Conservation (phyloP, 371 early-diverging fungal species). For the Choanephora cucurbitarum region DNA sequence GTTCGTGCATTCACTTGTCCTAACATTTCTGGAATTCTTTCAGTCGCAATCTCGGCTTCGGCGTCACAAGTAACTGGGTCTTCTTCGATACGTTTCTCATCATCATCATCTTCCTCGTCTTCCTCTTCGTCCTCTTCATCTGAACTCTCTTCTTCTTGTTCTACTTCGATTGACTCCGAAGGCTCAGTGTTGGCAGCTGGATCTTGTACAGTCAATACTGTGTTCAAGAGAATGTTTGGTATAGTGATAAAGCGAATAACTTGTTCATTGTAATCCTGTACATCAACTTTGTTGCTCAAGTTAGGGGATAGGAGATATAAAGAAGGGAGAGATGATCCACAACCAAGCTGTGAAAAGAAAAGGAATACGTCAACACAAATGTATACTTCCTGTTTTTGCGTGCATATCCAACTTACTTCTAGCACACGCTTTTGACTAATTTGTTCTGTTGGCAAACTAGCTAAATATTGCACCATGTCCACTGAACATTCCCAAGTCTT, state of each 20-base stretch:
- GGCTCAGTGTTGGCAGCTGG: conserved; percentile 9
- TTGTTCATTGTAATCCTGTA: conserved; percentile 92
- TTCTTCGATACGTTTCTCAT: conserved; percentile 47
- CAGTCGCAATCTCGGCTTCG: conserved; percentile 52
- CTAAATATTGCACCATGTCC: conserved; percentile 78
- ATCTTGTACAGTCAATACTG: conserved; percentile 44
- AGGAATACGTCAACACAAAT: neutral
- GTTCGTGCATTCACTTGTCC: conserved; percentile 45
- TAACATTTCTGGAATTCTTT: conserved; percentile 41
- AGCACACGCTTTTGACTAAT: conserved; percentile 59
- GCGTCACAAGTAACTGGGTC: conserved; percentile 48
- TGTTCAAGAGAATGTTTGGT: conserved; percentile 88
- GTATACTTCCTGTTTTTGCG: too few relatives aligned
- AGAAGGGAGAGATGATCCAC: conserved; percentile 89
- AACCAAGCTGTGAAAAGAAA: conserved; percentile 70
- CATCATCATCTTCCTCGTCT: conserved; percentile 60
- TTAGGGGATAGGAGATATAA: conserved; percentile 66
- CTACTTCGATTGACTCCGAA: conserved; percentile 21
- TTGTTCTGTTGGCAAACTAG: conserved; percentile 37
- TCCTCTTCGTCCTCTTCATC: conserved; percentile 42
- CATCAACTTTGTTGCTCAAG: conserved; percentile 64
- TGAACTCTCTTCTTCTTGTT: conserved; percentile 10
- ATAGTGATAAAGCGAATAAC: conserved; percentile 86
- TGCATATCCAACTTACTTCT: conserved; percentile 49
- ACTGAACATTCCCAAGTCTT: conserved; percentile 96